phyloP scores from a whole-genome alignment of 129 eudicot species.

The Mikania micrantha region DNA sequence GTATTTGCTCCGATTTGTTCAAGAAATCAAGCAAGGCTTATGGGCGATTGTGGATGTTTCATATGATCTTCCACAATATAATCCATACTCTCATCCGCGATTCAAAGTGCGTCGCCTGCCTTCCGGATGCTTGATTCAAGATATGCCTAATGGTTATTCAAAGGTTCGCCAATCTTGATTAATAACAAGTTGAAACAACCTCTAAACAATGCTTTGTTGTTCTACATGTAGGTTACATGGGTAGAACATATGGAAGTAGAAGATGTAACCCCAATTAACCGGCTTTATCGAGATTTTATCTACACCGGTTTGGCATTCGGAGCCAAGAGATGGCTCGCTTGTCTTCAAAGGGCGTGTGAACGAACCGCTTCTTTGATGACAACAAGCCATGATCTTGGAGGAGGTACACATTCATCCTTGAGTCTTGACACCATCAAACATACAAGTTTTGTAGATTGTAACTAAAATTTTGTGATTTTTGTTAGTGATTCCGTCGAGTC shows the following conservation, averaged over 20 bases:
- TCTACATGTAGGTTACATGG: constrained; percentile 48
- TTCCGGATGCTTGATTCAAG: constrained; percentile 77
- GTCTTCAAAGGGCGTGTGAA: constrained; percentile 62
- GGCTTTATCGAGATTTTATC: constrained; percentile 39
- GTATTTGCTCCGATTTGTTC: constrained; percentile 51
- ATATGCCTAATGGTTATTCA: constrained; percentile 56
- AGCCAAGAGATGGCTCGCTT: constrained; percentile 49
- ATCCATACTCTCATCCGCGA: constrained; percentile 20
- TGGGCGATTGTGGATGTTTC: constrained; percentile 72
- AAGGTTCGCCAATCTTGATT: constrained; percentile 26
- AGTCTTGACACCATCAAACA: too few relatives aligned
- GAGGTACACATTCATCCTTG: constrained; percentile 25
- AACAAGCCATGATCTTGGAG: constrained; percentile 42
- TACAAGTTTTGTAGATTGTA: too few relatives aligned
- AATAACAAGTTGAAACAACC: not conserved
- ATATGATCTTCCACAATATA: constrained; percentile 40
- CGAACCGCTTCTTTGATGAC: constrained; percentile 33
- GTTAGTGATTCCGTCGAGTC: constrained; percentile 40
- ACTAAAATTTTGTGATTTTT: not conserved
- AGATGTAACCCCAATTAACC: constrained; percentile 32
- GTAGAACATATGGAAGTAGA: constrained; percentile 61
- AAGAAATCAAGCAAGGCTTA: constrained; percentile 51
- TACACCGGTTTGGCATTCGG: constrained; percentile 51
- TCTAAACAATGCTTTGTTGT: not conserved
- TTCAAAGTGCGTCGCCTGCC: constrained; percentile 42